Evolutionary conservation across 257 asterid genomes (phyloP), one percentile per base, ranked within the genome.

Genomic region (Agastache rugosa): DNA sequence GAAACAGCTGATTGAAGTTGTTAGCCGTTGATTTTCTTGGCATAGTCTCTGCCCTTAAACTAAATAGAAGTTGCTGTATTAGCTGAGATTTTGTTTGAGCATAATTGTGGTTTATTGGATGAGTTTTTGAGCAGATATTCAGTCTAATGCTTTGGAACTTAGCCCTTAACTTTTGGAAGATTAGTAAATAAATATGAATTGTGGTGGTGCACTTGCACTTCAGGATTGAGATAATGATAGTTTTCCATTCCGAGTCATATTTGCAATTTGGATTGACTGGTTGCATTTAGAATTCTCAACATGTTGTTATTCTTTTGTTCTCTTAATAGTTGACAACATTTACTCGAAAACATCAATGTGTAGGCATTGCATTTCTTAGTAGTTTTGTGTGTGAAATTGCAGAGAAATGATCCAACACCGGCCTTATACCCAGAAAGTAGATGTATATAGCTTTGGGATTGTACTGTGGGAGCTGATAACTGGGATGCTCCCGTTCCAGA

Each of bases 381-480:
- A 60, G 14, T 12, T 16, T n/a, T 17, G 20, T 62, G 47, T 55
- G 64, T 59, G 76, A 34, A 71, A 73, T 72, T 86, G 85, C 96
- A 94, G 99, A 83, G 99, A 94, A 79, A 94, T 94, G 97, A 94
- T 94, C 84, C 99, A 94, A 87, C 99, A 94, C 68, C 86, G 99
- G 89, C 93, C 93, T 5, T 94, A 94, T 74, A 92, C 97, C 25
- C 99, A 94, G 66, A 94, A 94, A 81, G 97, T 94, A 1, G 99
- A 94, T 50, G 97, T 94, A 34, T 94, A 94, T 72, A 94, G 99
- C 83, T 94, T 94, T 53, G 99, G 99, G 60, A 92, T 94, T 29
- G 99, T 94, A 31, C 92, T 94, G 69, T 94, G 97, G 97, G 99
- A 94, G 59, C 93, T 94, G 60, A 83, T 94, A 53, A 92, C 99